Conservation (phyloP, 148 eudicot genomes). For the Gaultheria prostrata region DNA sequence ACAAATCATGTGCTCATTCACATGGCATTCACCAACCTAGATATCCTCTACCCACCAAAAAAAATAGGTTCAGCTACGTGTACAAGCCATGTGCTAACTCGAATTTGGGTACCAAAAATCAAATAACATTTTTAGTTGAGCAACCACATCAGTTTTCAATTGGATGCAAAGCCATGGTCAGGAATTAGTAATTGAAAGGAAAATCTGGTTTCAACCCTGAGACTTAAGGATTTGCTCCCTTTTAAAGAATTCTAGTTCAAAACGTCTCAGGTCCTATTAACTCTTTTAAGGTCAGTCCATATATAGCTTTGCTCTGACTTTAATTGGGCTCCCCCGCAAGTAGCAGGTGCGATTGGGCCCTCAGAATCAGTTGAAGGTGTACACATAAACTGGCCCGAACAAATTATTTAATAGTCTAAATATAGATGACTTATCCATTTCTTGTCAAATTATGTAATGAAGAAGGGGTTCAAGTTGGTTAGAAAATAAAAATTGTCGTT, state of each 20-base stretch:
- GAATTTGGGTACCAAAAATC: not conserved
- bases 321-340: too few relatives aligned
- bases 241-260: too few relatives aligned
- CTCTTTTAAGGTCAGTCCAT: too few relatives aligned
- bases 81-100: not conserved
- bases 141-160: not conserved
- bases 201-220: not conserved
- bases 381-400: too few relatives aligned
- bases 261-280: too few relatives aligned
- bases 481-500: not conserved
- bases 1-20: slow-evolving; percentile 11
- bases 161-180: not conserved
- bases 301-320: too few relatives aligned
- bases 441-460: not conserved
- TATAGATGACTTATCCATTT: not conserved
- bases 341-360: too few relatives aligned
- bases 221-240: too few relatives aligned
- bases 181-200: not conserved
- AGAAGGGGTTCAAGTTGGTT: not conserved
- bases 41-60: not conserved
- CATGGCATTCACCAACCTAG: slow-evolving; percentile 15
- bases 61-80: not conserved
- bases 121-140: not conserved
- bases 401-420: too few relatives aligned
- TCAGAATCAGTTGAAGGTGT: too few relatives aligned